Base-by-base conservation (phyloP, 495 filamentous ascomycete genomes). In the Talaromyces proteolyticus region DNA sequence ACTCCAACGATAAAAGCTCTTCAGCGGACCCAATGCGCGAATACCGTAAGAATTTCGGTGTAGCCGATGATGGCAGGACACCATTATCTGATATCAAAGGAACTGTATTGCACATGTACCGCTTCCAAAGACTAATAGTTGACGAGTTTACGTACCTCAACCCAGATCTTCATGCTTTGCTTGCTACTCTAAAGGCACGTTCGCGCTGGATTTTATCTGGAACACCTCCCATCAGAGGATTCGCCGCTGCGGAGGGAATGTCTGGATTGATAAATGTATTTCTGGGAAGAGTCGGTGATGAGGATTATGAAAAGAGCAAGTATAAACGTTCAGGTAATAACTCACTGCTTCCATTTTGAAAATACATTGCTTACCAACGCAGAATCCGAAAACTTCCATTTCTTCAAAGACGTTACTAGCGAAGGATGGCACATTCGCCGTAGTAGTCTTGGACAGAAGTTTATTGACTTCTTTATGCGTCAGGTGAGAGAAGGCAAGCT, bases 121-220 rank as follows among this genome's bases (percentile, higher is more conserved):
- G 63, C 10, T 89, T 78, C 55, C 72, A 78, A 45, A 77, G 86
- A 0, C 54, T 87, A 12, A 70, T 89, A 3, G 73, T 87, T 40
- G 86, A 89, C 56, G 86, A 89, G 47, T 88, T 79, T 60, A 79
- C 81, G 1, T 85, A 86, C 54, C 60, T 72, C 29, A 64, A 73
- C 12, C 54, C 66, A 18, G 54, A 67, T 5, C 56, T 62, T 34
- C 59, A 62, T 21, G 44, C 54, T 0, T 49, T 64, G 4, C 47
- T 80, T 4, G 49, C 60, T 2, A 54, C 57, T 1, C 47, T 81
- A 1, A 51, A 70, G 5, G 73, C 79, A 21, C 65, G 68, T 41
- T 75, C 76, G 8, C 79, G 77, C 49, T 89, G 86, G 86, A 67
- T 85, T 19, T 62, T 89, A 0, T 88, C 85, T 0, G 86, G 79